Percentiles rank a stretch among this genome's conserved stretches.
Conservation (phyloP, 2,329 filamentous ascomycete genomes). For the Pezicula rhizophila region DNA sequence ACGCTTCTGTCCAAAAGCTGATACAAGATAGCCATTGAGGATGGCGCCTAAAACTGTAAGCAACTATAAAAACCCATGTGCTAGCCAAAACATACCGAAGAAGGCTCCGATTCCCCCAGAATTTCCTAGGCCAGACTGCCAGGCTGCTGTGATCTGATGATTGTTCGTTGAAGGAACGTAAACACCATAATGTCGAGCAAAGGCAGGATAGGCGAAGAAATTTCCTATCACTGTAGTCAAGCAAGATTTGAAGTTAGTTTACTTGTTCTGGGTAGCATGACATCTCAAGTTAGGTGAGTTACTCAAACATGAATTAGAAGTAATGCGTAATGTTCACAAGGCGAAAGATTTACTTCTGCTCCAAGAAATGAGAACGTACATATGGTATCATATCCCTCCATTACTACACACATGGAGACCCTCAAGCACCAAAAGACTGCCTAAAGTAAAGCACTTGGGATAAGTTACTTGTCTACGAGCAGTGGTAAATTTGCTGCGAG, state of each 20-base stretch:
- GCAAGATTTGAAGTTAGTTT: too few relatives aligned
- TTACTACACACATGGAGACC: constrained; percentile 79
- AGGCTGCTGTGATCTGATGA: constrained; percentile 6
- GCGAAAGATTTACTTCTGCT: too few relatives aligned
- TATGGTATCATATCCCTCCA: constrained; percentile 55
- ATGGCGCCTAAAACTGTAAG: constrained; percentile 24
- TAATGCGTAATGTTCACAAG: too few relatives aligned
- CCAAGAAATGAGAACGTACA: too few relatives aligned
- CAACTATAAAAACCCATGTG: background rate
- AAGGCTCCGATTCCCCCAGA: constrained; percentile 3
- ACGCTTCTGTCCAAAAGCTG: constrained; percentile 41
- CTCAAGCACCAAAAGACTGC: constrained; percentile 75
- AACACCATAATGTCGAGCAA: constrained; percentile 14
- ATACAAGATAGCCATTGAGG: constrained; percentile 39
- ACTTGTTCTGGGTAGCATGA: too few relatives aligned
- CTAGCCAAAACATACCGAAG: background rate
- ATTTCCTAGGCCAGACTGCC: constrained; percentile 4
- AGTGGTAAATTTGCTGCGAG: too few relatives aligned
- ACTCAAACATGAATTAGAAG: too few relatives aligned
- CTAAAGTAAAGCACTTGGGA: too few relatives aligned
- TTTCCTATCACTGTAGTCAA: constrained; percentile 6
- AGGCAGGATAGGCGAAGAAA: constrained; percentile 15
- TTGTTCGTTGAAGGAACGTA: constrained; percentile 7
- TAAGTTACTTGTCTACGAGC: too few relatives aligned
- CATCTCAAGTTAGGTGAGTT: background rate